Evolutionary conservation across 768 basidiomycete species (phyloP).

Genomic region (Mycena latifolia): DNA sequence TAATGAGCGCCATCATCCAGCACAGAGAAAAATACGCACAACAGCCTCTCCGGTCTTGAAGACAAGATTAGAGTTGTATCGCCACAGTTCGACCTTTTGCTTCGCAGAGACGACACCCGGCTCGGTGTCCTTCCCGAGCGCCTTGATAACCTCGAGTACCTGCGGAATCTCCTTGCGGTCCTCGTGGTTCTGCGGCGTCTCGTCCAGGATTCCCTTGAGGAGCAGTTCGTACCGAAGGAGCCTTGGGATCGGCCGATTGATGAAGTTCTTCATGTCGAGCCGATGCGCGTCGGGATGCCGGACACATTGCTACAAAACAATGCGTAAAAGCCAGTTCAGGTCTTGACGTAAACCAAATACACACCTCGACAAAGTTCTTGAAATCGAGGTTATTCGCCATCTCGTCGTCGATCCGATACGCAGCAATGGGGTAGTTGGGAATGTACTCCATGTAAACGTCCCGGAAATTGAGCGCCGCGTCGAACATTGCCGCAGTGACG

Average conservation of each 20-base stretch:
- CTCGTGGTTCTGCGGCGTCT: constrained; percentile 78
- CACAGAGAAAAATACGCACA: constrained; percentile 48
- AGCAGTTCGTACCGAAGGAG: constrained; percentile 90
- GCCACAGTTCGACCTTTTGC: constrained; percentile 91
- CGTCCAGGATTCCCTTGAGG: constrained; percentile 84
- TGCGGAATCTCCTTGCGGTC: constrained; percentile 87
- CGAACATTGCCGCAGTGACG: constrained; percentile 84
- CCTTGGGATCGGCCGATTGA: constrained; percentile 92
- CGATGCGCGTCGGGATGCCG: constrained; percentile 84
- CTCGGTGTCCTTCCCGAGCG: constrained; percentile 89
- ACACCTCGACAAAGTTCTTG: constrained; percentile 84
- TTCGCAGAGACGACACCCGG: constrained; percentile 89
- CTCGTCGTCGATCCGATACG: constrained; percentile 90
- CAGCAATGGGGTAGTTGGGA: constrained; percentile 92
- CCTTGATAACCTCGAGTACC: constrained; percentile 88
- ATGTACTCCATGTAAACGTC: constrained; percentile 95
- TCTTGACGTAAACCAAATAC: constrained; percentile 36
- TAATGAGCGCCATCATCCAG: constrained; percentile 4
- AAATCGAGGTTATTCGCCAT: constrained; percentile 86
- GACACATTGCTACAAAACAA: constrained; percentile 48
- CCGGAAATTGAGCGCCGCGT: constrained; percentile 93
- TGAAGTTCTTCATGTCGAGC: constrained; percentile 93
- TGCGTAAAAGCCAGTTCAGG: constrained; percentile 36
- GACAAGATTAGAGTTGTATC: constrained; percentile 81
- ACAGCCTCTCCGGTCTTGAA: constrained; percentile 85